phyloP scores from a whole-genome alignment of 1,139 yeast genomes.

The Geotrichum armillariae region DNA sequence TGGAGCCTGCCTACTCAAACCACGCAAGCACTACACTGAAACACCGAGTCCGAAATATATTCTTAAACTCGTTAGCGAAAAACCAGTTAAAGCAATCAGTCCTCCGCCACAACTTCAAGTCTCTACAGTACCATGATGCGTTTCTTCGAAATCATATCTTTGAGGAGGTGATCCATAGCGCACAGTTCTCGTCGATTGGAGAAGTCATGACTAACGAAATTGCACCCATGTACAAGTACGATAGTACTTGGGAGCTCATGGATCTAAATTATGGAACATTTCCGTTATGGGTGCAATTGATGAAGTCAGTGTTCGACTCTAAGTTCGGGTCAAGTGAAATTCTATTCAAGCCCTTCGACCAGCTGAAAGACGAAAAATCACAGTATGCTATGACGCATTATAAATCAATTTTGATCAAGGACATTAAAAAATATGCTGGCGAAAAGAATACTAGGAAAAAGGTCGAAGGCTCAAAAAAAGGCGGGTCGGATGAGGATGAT shows the following conservation, averaged over 20 bases:
- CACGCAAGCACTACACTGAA: background rate
- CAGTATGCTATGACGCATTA: background rate
- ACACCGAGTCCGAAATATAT: background rate
- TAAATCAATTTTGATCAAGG: background rate
- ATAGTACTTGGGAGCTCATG: constrained; percentile 19
- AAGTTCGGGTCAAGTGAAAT: constrained; percentile 11
- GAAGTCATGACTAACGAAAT: constrained; percentile 12
- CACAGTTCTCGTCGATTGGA: constrained; percentile 1
- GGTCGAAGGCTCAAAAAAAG: background rate
- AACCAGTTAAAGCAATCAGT: background rate
- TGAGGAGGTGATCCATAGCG: constrained; percentile 17
- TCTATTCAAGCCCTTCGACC: background rate
- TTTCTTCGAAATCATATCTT: constrained; percentile 17
- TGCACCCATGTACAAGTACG: constrained; percentile 14
- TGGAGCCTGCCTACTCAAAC: background rate
- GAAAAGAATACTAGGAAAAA: background rate
- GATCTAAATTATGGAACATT: constrained; percentile 12
- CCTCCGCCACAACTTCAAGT: background rate
- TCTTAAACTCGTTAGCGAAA: background rate
- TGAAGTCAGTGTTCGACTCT: constrained; percentile 1
- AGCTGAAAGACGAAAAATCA: background rate
- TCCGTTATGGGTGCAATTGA: constrained; percentile 14
- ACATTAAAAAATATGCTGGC: background rate
- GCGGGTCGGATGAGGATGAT: background rate
- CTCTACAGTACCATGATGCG: constrained; percentile 11